Evolutionary conservation across 2,329 filamentous ascomycete species (phyloP).

Genomic region (Paraphaeosphaeria minitans): DNA sequence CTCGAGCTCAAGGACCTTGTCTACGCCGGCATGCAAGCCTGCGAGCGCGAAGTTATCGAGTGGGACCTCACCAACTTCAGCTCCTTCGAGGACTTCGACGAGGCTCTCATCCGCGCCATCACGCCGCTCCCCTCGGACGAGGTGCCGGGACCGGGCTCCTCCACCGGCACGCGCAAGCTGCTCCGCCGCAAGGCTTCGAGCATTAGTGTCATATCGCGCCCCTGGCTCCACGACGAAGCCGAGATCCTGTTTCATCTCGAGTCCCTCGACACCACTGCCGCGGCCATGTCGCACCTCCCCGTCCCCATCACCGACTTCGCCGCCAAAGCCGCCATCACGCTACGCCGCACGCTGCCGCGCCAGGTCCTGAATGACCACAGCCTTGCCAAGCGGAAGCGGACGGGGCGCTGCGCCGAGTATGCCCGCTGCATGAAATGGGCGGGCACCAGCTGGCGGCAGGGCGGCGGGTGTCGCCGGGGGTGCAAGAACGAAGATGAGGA

Average conservation of each 20-base stretch:
- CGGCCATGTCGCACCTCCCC: conserved; percentile 31
- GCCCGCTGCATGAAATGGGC: conserved; percentile 44
- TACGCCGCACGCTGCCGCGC: conserved; percentile 35
- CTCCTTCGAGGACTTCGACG: conserved; percentile 40
- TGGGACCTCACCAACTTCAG: conserved; percentile 36
- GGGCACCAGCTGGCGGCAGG: conserved; percentile 34
- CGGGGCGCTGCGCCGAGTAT: conserved; percentile 35
- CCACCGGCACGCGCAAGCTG: conserved; percentile 16
- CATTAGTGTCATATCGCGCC: conserved; percentile 13
- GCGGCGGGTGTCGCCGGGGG: conserved; percentile 37
- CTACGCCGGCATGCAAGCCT: conserved; percentile 33
- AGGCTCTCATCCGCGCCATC: conserved; percentile 29
- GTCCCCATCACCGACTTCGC: conserved; percentile 36
- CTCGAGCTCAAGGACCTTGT: conserved; percentile 43
- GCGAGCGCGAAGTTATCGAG: conserved; percentile 34
- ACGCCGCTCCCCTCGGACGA: conserved; percentile 17
- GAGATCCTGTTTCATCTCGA: conserved; percentile 40
- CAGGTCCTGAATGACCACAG: conserved; percentile 30
- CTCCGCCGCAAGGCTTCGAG: conserved; percentile 30
- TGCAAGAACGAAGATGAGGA: conserved; percentile 44
- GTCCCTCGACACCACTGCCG: conserved; percentile 40
- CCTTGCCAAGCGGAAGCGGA: conserved; percentile 26
- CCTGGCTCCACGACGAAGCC: conserved; percentile 27
- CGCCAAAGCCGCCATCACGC: conserved; percentile 38
- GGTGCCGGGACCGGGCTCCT: neutral